phyloP scores from a whole-genome alignment of 768 basidiomycete species.

The Collybia sp. region DNA sequence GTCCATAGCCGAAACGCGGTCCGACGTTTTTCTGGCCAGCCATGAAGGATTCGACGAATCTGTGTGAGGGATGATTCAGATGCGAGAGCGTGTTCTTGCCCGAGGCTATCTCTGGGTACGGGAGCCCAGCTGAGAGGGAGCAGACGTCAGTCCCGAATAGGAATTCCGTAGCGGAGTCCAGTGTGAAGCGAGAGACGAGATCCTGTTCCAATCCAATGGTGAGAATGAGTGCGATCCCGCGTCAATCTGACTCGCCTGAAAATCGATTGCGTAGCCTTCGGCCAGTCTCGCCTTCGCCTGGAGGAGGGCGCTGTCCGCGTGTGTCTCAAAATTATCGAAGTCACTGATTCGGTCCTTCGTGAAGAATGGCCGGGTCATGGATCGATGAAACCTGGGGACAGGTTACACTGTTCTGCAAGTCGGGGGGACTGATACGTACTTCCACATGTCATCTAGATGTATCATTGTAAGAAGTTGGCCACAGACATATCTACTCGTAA shows the following conservation, averaged over 20 bases:
- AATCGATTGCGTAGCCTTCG: constrained; percentile 29
- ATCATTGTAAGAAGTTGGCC: not conserved
- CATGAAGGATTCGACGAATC: constrained; percentile 28
- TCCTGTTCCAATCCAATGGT: constrained; percentile 24
- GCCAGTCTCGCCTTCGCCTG: constrained; percentile 23
- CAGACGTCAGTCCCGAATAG: not conserved
- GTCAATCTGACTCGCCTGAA: constrained; percentile 24
- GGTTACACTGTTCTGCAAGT: constrained; percentile 47
- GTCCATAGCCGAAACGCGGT: constrained; percentile 21
- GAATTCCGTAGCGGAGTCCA: constrained; percentile 40
- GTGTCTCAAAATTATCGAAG: constrained; percentile 35
- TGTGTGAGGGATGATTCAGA: not conserved
- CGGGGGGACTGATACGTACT: constrained; percentile 27
- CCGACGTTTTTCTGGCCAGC: constrained; percentile 24
- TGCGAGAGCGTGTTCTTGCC: constrained; percentile 32
- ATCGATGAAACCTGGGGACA: constrained; percentile 43
- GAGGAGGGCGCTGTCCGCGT: constrained; percentile 29
- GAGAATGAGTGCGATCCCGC: not conserved
- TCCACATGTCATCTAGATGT: constrained; percentile 49
- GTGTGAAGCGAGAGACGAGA: constrained; percentile 39
- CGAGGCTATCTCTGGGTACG: constrained; percentile 43
- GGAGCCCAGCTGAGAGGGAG: not conserved
- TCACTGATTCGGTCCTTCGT: constrained; percentile 29
- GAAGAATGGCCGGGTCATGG: constrained; percentile 50
- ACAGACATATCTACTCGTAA: not conserved